These are phyloP conservation scores for Penicillium sp. DNA, from an alignment of 2,329 filamentous ascomycete species.

Conservation along the genomic window DNA sequence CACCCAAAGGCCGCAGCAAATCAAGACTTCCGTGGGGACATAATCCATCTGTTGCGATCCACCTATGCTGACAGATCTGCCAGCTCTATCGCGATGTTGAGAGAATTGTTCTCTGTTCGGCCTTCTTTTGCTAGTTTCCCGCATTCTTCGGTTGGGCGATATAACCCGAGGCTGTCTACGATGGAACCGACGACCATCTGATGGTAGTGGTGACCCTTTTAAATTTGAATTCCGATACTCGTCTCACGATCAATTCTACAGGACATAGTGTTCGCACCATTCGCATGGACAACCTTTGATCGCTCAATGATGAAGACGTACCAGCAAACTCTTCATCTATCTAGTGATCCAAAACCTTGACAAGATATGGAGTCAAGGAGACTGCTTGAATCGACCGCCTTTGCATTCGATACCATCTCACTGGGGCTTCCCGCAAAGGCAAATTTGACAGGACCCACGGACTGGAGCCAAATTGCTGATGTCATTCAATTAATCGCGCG, in stretches of 20 bases:
- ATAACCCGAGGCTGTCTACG: neutral
- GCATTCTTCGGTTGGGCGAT: conserved; percentile 22
- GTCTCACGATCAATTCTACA: too few species aligned
- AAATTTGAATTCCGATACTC: too few species aligned
- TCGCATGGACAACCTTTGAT: too few species aligned
- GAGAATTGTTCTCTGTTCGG: conserved; percentile 19
- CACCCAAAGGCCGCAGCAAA: conserved; percentile 27
- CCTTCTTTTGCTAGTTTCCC: neutral
- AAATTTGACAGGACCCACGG: neutral
- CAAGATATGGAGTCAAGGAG: neutral
- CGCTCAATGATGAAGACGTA: too few species aligned
- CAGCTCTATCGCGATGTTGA: conserved; percentile 26
- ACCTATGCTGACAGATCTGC: conserved; percentile 26
- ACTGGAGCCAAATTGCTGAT: neutral
- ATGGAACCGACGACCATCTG: neutral
- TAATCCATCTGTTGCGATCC: conserved; percentile 23
- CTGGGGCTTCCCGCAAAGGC: neutral
- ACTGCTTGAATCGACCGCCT: neutral
- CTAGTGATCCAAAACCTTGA: neutral
- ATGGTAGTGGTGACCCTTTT: too few species aligned
- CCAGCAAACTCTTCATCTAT: too few species aligned
- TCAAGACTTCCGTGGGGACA: conserved; percentile 25
- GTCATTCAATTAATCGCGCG: neutral
- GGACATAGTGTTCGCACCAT: too few species aligned
- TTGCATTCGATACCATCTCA: neutral